Conservation (phyloP, 1,139 yeast genomes). For the Kodamaea alishanica region DNA sequence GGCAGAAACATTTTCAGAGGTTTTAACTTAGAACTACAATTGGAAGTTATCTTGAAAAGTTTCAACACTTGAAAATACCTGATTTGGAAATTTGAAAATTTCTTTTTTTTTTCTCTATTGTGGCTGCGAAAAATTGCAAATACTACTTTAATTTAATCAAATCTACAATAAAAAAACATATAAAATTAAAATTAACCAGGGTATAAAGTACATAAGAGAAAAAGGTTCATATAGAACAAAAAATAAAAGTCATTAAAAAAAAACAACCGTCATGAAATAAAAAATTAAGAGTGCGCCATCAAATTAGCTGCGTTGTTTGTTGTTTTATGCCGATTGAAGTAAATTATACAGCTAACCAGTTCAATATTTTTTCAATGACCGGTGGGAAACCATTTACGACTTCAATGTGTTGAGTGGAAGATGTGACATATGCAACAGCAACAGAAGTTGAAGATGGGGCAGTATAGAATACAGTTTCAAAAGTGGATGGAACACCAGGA, state of each 20-base stretch:
- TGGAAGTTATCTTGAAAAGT: conserved; percentile 11
- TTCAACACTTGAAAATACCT: not conserved
- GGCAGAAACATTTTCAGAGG: conserved; percentile 42
- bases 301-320: too few relatives aligned
- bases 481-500: conserved; percentile 8
- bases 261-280: too few relatives aligned
- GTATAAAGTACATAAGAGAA: too few relatives aligned
- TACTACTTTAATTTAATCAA: too few relatives aligned
- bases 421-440: conserved; percentile 8
- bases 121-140: not conserved
- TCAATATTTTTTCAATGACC: conserved; percentile 5
- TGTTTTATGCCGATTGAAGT: too few relatives aligned
- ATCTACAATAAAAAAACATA: too few relatives aligned
- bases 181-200: too few relatives aligned
- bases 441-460: conserved; percentile 11
- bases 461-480: conserved; percentile 12
- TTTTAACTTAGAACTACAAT: conserved; percentile 28
- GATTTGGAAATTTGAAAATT: not conserved
- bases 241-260: too few relatives aligned
- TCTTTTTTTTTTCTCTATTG: not conserved
- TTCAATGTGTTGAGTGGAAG: conserved; percentile 1
- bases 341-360: conserved; percentile 1
- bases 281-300: too few relatives aligned
- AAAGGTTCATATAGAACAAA: too few relatives aligned
- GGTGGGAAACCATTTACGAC: conserved; percentile 6